Base-by-base conservation (phyloP, 2,329 filamentous ascomycete genomes). In the Ceratocystis variospora region DNA sequence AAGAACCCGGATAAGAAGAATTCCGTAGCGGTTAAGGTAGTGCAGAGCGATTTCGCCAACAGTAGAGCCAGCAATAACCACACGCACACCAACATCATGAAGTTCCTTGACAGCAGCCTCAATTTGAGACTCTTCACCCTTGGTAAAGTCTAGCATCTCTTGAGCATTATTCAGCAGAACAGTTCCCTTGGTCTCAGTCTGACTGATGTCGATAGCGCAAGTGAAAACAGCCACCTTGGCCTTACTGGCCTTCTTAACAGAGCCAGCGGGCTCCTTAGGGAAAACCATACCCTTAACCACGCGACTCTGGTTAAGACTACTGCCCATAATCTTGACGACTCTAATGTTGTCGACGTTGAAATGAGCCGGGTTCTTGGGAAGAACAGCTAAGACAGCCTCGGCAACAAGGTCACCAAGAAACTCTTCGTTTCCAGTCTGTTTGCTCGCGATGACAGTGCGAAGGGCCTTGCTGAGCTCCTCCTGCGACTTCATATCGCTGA, bases 281-380 rank as follows among this genome's bases (percentile, higher is more conserved):
- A 99, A 97, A 64, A 99, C 95, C 94, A 99, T 99, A 71, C 94
- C 94, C 81, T 89, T 95, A 68, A 99, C 88, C 15, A 99, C 93
- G 71, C 85, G 87, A 76, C 91, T 96, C 79, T 99, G 92, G 73
- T 95, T 90, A 74, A 99, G 80, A 75, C 88, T 91, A 70, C 94
- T 93, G 72, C 94, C 94, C 93, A 99, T 97, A 73, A 99, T 99
- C 83, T 99, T 99, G 72, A 99, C 95, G 67, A 99, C 95, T 68
- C 94, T 89, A 72, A 99, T 87, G 77, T 99, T 99, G 81, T 99
- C 94, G 70, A 99, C 91, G 77, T 96, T 99, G 83, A 99, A 99
- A 79, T 95, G 92, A 75, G 83, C 79, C 25, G 94, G 89, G 79
- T 96, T 96, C 81, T 96, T 96, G 71, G 95, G 94, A 69, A 99